Evolutionary conservation across 2,329 filamentous ascomycete genomes (phyloP).

Genomic region (Didymella pinodella): DNA sequence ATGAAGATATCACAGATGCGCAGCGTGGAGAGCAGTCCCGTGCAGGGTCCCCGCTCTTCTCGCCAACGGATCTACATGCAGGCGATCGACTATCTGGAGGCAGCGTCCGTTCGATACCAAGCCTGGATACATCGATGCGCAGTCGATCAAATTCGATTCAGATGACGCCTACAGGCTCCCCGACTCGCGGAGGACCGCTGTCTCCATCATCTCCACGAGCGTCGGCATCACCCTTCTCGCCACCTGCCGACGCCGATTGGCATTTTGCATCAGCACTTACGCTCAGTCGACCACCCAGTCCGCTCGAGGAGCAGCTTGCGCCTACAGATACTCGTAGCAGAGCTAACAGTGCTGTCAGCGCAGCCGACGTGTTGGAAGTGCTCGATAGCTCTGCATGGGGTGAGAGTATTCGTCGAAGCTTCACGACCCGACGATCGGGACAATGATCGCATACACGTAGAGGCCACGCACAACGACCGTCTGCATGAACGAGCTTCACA

Average conservation of each 20-base stretch:
- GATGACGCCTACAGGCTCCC: conserved; percentile 47
- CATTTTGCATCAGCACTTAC: conserved; percentile 56
- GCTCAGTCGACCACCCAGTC: conserved; percentile 50
- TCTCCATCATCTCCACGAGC: conserved; percentile 34
- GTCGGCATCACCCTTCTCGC: conserved; percentile 43
- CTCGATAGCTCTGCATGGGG: conserved; percentile 92
- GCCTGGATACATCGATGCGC: conserved; percentile 40
- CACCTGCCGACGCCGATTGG: conserved; percentile 51
- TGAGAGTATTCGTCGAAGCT: conserved; percentile 87
- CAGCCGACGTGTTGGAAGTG: conserved; percentile 80
- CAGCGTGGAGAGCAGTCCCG: conserved; percentile 48
- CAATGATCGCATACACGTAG: conserved; percentile 10
- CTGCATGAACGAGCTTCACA: not conserved
- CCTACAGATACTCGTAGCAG: conserved; percentile 61
- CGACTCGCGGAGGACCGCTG: conserved; percentile 36
- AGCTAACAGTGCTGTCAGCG: conserved; percentile 74
- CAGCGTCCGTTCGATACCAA: conserved; percentile 38
- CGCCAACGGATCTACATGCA: conserved; percentile 40
- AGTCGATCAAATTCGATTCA: conserved; percentile 52
- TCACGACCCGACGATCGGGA: conserved; percentile 67
- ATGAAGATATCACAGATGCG: conserved; percentile 65
- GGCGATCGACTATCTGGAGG: conserved; percentile 38
- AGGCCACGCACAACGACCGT: not conserved
- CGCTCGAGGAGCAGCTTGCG: conserved; percentile 43
- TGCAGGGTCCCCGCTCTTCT: conserved; percentile 45